phyloP scores from a whole-genome alignment of 768 basidiomycete genomes.

The Calocera cornea region DNA sequence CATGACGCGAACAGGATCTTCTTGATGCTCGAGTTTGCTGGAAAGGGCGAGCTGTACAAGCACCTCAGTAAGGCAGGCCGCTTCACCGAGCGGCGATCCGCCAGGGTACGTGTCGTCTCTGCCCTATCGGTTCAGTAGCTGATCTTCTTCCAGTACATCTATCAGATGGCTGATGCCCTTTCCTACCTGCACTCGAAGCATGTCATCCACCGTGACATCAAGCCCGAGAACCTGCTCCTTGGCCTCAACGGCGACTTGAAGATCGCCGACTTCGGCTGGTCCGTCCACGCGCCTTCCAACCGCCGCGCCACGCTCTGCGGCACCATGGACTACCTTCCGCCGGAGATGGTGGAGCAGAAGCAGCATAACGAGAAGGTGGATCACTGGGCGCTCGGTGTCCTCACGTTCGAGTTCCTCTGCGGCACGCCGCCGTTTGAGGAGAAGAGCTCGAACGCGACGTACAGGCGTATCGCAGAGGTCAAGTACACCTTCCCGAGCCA shows the following conservation, averaged over 20 bases:
- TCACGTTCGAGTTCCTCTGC: constrained; percentile 86
- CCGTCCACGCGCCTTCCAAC: constrained; percentile 87
- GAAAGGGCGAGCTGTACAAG: constrained; percentile 93
- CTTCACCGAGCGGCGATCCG: constrained; percentile 79
- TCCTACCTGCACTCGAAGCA: constrained; percentile 87
- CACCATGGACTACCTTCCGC: constrained; percentile 90
- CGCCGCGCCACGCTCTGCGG: constrained; percentile 80
- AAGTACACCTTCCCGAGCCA: constrained; percentile 53
- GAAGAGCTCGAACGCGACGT: constrained; percentile 58
- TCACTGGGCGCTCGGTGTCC: constrained; percentile 92
- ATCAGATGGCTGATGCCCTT: constrained; percentile 96
- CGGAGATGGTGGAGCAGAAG: constrained; percentile 93
- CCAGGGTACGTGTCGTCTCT: constrained; percentile 29
- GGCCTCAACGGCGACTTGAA: constrained; percentile 95
- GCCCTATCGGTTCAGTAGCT: neutral
- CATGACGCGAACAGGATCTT: constrained; percentile 97
- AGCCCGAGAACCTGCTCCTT: constrained; percentile 90
- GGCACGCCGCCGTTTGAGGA: constrained; percentile 84
- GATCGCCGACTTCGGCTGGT: constrained; percentile 98
- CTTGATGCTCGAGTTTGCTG: constrained; percentile 95
- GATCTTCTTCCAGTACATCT: constrained; percentile 51
- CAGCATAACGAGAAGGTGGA: constrained; percentile 87
- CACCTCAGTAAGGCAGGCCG: constrained; percentile 74
- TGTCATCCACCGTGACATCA: constrained; percentile 98
- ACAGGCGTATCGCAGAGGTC: constrained; percentile 77